Conservation (phyloP, 768 basidiomycete species). For the Multifurca ochricompacta region DNA sequence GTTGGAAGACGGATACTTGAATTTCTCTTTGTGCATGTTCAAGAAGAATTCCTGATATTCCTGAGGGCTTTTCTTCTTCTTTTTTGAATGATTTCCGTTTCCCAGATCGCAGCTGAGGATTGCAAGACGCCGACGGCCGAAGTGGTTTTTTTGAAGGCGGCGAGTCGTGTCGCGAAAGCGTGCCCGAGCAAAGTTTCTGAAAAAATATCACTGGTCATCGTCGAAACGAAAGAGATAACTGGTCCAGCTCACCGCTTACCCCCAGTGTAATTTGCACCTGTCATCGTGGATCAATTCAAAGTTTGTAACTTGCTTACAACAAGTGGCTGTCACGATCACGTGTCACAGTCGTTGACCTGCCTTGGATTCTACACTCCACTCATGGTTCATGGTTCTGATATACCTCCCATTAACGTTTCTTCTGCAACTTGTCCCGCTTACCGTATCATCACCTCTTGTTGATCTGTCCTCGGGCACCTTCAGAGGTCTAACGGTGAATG, state of each 20-base stretch:
- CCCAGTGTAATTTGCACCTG: constrained; percentile 20
- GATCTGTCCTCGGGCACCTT: constrained; percentile 38
- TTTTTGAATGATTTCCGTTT: not conserved
- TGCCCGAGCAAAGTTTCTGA: constrained; percentile 18
- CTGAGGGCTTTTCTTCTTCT: not conserved
- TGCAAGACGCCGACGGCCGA: constrained; percentile 17
- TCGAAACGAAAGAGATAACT: not conserved
- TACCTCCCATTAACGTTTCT: not conserved
- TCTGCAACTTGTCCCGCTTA: not conserved
- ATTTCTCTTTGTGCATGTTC: constrained; percentile 13
- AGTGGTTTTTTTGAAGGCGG: constrained; percentile 19
- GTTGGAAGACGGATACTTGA: not conserved
- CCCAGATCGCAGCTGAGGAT: constrained; percentile 14
- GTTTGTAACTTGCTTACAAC: not conserved
- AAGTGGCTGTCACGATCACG: not conserved
- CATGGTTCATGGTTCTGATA: not conserved
- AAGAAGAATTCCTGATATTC: not conserved
- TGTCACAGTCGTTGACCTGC: too few relatives aligned
- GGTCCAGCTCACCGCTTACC: constrained; percentile 14
- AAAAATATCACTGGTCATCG: not conserved
- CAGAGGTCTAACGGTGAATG: constrained; percentile 38
- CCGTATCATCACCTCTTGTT: constrained; percentile 29
- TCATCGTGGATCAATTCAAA: not conserved
- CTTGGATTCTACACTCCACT: too few relatives aligned
- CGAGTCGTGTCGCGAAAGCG: constrained; percentile 17